Percentiles rank a stretch among this genome's conserved stretches.
Conservation (phyloP, 1,284 basidiomycete species). For the Austroboletus novae-zelandiae region DNA sequence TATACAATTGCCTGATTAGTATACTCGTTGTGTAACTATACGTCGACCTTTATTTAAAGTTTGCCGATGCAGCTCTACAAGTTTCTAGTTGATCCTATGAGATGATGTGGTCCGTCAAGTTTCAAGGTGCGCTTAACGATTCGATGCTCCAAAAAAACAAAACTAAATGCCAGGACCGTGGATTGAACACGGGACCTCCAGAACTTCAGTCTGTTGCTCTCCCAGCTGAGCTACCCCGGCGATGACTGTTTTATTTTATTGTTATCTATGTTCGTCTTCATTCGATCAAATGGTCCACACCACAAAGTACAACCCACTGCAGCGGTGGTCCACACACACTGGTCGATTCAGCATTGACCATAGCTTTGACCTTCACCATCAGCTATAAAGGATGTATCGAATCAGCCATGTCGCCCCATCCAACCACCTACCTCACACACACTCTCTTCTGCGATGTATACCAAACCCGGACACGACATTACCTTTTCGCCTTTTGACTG, state of each 20-base stretch:
- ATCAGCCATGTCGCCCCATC: not conserved
- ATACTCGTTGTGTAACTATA: not conserved
- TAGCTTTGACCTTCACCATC: slow-evolving; percentile 1
- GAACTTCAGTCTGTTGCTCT: slow-evolving; percentile 78
- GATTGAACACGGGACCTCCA: slow-evolving; percentile 60
- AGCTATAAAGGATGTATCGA: slow-evolving; percentile 8
- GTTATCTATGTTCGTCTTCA: not conserved
- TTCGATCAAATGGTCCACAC: not conserved
- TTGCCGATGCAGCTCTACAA: not conserved
- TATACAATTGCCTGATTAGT: slow-evolving; percentile 71
- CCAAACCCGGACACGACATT: not conserved
- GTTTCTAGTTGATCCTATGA: not conserved
- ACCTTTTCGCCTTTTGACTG: not conserved
- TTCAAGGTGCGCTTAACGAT: too few relatives aligned
- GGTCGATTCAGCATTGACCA: not conserved
- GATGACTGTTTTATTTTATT: not conserved
- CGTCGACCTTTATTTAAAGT: not conserved
- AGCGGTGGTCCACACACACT: too few relatives aligned
- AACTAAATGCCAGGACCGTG: slow-evolving; percentile 49
- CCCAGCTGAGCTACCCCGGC: slow-evolving; percentile 73
- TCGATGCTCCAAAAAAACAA: too few relatives aligned
- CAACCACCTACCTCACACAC: not conserved
- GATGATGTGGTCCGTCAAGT: too few relatives aligned
- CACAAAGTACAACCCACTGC: too few relatives aligned
- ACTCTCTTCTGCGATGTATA: slow-evolving; percentile 6